These are phyloP conservation scores for Mycena vitilis DNA, from an alignment of 768 basidiomycete genomes.

Conservation along the genomic window DNA sequence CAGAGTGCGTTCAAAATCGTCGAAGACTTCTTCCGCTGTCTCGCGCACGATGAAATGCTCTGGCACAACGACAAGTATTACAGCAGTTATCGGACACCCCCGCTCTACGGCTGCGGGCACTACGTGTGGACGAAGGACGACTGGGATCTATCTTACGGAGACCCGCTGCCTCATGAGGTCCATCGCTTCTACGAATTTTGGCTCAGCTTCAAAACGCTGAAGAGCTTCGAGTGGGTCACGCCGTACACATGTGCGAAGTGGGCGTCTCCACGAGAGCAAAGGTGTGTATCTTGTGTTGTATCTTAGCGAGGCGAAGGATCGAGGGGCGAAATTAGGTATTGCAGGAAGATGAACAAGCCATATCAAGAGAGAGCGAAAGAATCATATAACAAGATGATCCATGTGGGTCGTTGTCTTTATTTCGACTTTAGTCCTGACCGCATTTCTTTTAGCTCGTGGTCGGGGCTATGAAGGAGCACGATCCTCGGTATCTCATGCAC, in stretches of 20 bases:
- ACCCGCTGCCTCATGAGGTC: slow-evolving; percentile 19
- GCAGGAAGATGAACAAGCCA: slow-evolving; percentile 28
- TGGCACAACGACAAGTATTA: slow-evolving; percentile 27
- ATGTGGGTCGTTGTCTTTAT: slow-evolving; percentile 13
- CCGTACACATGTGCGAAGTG: slow-evolving; percentile 21
- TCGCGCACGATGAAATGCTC: slow-evolving; percentile 40
- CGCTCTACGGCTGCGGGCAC: slow-evolving; percentile 36
- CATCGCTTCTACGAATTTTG: slow-evolving; percentile 41
- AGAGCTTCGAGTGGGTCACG: slow-evolving; percentile 42
- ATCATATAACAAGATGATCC: slow-evolving; percentile 31
- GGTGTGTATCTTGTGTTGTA: slow-evolving; percentile 10
- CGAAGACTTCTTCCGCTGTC: slow-evolving; percentile 40
- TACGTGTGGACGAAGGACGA: slow-evolving; percentile 40
- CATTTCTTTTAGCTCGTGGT: slow-evolving; percentile 14
- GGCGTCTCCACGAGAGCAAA: slow-evolving; percentile 15
- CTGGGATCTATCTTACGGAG: slow-evolving; percentile 14
- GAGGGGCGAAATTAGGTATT: slow-evolving; percentile 3
- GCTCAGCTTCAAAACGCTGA: slow-evolving; percentile 39
- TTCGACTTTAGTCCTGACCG: not conserved
- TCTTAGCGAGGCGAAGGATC: not conserved
- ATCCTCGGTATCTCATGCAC: slow-evolving; percentile 31
- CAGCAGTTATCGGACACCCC: slow-evolving; percentile 8
- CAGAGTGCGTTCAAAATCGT: slow-evolving; percentile 36
- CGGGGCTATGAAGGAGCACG: slow-evolving; percentile 9
- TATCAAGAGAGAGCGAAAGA: slow-evolving; percentile 16